Conservation (phyloP, 352 stramenopile species). For the Peronosclerospora sorghi region DNA sequence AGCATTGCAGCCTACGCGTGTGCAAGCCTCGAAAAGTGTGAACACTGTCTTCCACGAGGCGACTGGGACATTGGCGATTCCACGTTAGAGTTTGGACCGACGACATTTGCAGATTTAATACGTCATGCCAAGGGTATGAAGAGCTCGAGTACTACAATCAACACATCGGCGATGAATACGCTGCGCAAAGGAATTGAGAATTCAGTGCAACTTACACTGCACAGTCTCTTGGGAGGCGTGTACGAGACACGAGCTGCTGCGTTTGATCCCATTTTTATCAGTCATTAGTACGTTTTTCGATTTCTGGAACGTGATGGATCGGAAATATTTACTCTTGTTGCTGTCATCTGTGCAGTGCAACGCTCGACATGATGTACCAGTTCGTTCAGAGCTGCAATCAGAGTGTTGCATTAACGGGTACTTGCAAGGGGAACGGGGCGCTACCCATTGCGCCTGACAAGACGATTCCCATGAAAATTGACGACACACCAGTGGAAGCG, state of each 20-base stretch:
- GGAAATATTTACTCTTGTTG: neutral
- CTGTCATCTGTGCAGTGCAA: conserved; percentile 16
- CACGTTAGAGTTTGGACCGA: conserved; percentile 55
- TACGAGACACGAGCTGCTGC: conserved; percentile 32
- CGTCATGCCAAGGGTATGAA: conserved; percentile 24
- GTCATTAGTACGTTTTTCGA: conserved; percentile 28
- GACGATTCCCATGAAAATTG: conserved; percentile 26
- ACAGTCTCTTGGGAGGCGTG: conserved; percentile 29
- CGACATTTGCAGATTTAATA: conserved; percentile 48
- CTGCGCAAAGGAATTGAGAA: conserved; percentile 25
- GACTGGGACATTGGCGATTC: conserved; percentile 54
- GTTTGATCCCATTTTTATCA: conserved; percentile 38
- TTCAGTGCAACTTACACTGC: conserved; percentile 29
- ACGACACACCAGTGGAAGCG: conserved; percentile 20
- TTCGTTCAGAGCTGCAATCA: conserved; percentile 50
- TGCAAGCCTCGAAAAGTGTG: conserved; percentile 27
- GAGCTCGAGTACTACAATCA: conserved; percentile 16
- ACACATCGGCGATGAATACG: conserved; percentile 17
- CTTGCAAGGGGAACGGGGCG: conserved; percentile 13
- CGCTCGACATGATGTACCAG: conserved; percentile 49
- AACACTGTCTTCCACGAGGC: conserved; percentile 49
- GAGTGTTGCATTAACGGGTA: conserved; percentile 22
- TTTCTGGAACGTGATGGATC: neutral
- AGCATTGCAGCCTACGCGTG: conserved; percentile 38
- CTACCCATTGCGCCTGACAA: conserved; percentile 20